phyloP scores from a whole-genome alignment of 2,329 filamentous ascomycete species.

The Aspergillus versicolor region DNA sequence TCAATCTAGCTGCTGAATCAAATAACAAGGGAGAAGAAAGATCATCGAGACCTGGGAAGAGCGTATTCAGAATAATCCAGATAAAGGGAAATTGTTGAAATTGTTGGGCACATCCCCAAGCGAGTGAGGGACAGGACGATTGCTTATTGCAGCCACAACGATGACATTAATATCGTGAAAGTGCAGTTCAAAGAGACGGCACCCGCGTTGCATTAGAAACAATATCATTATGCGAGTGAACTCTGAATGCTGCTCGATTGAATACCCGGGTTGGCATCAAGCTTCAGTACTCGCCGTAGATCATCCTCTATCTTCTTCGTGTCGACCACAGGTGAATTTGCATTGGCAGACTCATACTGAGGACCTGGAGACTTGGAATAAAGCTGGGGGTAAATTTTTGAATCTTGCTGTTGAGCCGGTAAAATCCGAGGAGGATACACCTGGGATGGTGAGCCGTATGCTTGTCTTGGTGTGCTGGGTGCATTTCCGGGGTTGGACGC shows the following conservation, averaged over 20 bases:
- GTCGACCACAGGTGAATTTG: constrained; percentile 33
- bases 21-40: constrained; percentile 7
- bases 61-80: neutral
- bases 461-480: constrained; percentile 10
- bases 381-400: constrained; percentile 23
- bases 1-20: constrained; percentile 7
- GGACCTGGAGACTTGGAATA: constrained; percentile 24
- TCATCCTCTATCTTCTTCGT: constrained; percentile 50
- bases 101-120: neutral
- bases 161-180: neutral
- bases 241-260: constrained; percentile 33
- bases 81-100: constrained; percentile 1
- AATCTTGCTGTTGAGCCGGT: constrained; percentile 13
- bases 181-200: neutral
- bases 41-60: constrained; percentile 1
- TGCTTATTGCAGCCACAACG: constrained; percentile 1
- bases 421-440: constrained; percentile 24
- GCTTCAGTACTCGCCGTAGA: constrained; percentile 48
- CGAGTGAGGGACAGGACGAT: neutral
- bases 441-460: constrained; percentile 23
- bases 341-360: constrained; percentile 19
- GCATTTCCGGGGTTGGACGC: constrained; percentile 19
- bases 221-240: constrained; percentile 27
- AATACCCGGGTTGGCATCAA: constrained; percentile 35
- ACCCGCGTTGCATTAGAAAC: neutral